Evolutionary conservation across 192 early-diverging fungal species (phyloP), one percentile per base, ranked within the genome.

Genomic region (Coemansia sp.): DNA sequence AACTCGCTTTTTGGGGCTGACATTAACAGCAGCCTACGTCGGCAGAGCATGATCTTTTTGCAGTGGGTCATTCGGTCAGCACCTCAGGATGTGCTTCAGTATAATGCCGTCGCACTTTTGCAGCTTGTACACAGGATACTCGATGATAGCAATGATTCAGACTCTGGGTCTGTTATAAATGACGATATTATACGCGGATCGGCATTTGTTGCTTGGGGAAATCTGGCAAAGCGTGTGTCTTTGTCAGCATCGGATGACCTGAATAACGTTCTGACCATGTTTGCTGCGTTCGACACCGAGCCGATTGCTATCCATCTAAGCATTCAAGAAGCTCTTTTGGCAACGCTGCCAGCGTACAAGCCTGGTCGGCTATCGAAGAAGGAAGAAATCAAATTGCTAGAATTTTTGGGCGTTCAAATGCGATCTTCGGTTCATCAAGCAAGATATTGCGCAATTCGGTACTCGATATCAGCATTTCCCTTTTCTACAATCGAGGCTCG

Each of bases 31-130:
- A 94, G 89, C 58, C 77, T 96, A 17, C 81, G 90, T 8, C 86
- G 87, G 67, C 84, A 88, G 3, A 91, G 90, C 1, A 93, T 96
- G 87, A 68, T 81, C 2, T 98, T 95, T 83, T 71, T 96, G 53
- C 94, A 95, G 58, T 98, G 96, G 96, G 84, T 91, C 28, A 89
- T 92, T 11, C 75, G 91, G 35, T 94, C 93, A 88, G 89, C 89
- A 36, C 45, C 71, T 3, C 18, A 56, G 18, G 70, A 83, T 4
- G 78, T 74, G 59, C 75, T 96, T n/a, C 73, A 70, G 5, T 87
- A 88, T 5, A 86, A 92, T 20, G 89, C 89, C 1, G 86, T 88
- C 12, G 76, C 91, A 6, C 71, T 96, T 5, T 74, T 96, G 33
- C 86, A 90, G 35, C 91, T 90, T 15, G 60, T 97, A 18, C 72